phyloP scores from a whole-genome alignment of 2,329 filamentous ascomycete genomes.

The Lachnum nothofagi region DNA sequence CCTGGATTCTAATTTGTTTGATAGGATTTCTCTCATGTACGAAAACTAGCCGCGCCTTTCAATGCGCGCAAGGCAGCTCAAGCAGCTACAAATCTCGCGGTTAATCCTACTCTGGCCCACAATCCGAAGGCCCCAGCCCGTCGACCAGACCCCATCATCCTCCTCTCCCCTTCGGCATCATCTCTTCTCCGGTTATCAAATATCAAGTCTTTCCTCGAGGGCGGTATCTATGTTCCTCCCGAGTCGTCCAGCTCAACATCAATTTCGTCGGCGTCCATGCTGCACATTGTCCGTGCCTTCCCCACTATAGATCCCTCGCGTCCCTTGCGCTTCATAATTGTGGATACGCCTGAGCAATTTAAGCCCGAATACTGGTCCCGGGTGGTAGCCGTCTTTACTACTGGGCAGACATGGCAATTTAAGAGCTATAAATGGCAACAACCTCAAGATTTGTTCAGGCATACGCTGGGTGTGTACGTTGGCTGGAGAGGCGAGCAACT shows the following conservation, averaged over 20 bases:
- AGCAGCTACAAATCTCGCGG: constrained; percentile 33
- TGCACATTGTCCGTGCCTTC: constrained; percentile 76
- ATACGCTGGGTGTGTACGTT: constrained; percentile 81
- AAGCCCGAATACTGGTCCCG: constrained; percentile 97
- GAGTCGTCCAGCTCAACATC: constrained; percentile 58
- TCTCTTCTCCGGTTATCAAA: constrained; percentile 93
- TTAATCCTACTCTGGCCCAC: constrained; percentile 45
- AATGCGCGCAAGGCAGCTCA: constrained; percentile 55
- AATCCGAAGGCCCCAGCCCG: constrained; percentile 49
- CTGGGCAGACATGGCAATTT: constrained; percentile 97
- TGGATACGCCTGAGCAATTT: constrained; percentile 89
- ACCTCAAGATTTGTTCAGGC: constrained; percentile 81
- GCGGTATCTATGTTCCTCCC: constrained; percentile 73
- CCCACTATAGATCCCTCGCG: constrained; percentile 64
- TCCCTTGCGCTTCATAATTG: constrained; percentile 87
- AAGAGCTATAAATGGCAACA: constrained; percentile 96
- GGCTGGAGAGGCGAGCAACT: constrained; percentile 82
- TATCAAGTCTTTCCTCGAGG: constrained; percentile 87
- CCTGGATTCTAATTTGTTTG: constrained; percentile 10
- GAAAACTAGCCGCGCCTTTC: constrained; percentile 76
- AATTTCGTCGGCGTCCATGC: constrained; percentile 67
- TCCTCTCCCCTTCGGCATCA: constrained; percentile 91
- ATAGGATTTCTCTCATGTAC: constrained; percentile 90
- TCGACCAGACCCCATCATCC: constrained; percentile 79
- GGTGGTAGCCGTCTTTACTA: constrained; percentile 94